A percentile compares a stretch with the other conserved stretches of the same genome.
These are phyloP conservation scores for Cornus florida DNA, from an alignment of 148 eudicot genomes.

Conservation along the genomic window DNA sequence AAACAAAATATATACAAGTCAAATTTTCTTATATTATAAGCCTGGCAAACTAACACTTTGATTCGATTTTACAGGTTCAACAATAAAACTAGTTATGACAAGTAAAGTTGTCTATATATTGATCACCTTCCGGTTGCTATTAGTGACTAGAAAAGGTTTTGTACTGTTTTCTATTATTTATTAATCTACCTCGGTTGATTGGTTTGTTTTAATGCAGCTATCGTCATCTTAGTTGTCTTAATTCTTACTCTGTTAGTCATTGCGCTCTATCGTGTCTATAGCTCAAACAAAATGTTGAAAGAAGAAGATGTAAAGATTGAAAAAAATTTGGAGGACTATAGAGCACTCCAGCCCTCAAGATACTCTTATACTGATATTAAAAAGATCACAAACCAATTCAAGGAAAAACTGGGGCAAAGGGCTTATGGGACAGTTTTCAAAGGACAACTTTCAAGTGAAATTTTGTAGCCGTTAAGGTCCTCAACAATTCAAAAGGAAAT, in stretches of 20 bases:
- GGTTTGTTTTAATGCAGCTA: not conserved
- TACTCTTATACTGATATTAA: constrained; percentile 3
- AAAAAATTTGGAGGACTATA: not conserved
- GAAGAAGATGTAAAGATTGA: not conserved
- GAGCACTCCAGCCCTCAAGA: not conserved
- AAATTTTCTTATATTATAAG: too few relatives aligned
- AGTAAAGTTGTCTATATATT: not conserved
- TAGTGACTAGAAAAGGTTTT: not conserved
- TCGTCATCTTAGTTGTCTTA: not conserved
- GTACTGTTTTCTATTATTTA: too few relatives aligned
- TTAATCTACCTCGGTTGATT: not conserved
- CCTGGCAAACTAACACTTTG: too few relatives aligned
- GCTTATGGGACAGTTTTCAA: not conserved
- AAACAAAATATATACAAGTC: too few relatives aligned
- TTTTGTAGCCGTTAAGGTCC: constrained; percentile 9
- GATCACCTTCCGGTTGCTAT: not conserved
- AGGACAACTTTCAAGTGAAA: not conserved
- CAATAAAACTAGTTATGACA: not conserved
- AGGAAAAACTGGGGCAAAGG: constrained; percentile 4
- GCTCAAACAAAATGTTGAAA: not conserved
- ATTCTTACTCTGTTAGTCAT: not conserved
- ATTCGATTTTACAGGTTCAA: not conserved
- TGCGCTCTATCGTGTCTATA: not conserved
- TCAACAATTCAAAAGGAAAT: not conserved
- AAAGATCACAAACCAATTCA: not conserved